Evolutionary conservation across 768 basidiomycete species (phyloP).

Genomic region (Sporobolomyces phaffii): DNA sequence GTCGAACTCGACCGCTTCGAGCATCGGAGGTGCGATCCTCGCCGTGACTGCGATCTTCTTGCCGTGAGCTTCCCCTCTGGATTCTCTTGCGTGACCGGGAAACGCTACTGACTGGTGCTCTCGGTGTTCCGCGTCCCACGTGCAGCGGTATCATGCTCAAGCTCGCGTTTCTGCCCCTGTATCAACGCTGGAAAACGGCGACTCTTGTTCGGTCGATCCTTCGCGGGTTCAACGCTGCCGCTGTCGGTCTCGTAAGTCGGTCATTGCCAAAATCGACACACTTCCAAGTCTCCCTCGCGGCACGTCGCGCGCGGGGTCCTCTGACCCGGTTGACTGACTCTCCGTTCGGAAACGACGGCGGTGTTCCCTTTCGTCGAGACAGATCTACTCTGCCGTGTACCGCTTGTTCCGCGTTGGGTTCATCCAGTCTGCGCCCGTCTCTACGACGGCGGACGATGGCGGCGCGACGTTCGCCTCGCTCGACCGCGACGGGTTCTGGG

Average conservation of each 20-base stretch:
- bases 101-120: too few species aligned
- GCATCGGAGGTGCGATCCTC: conserved; percentile 3
- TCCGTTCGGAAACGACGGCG: neutral
- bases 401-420: conserved; percentile 34
- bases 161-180: conserved; percentile 44
- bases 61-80: conserved; percentile 35
- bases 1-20: neutral
- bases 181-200: conserved; percentile 19
- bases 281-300: too few species aligned
- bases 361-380: neutral
- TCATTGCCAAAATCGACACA: too few species aligned
- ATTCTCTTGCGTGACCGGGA: neutral
- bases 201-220: conserved; percentile 33
- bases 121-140: too few species aligned
- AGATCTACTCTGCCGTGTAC: conserved; percentile 32
- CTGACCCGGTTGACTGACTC: too few species aligned
- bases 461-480: conserved; percentile 21
- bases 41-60: neutral
- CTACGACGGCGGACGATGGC: neutral
- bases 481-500: conserved; percentile 52
- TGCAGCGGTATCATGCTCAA: conserved; percentile 48
- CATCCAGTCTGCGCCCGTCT: conserved; percentile 21
- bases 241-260: conserved; percentile 44
- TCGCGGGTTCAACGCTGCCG: conserved; percentile 45
- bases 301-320: too few species aligned